phyloP scores from a whole-genome alignment of 176 grass and related monocot genomes.

The Guadua angustifolia region DNA sequence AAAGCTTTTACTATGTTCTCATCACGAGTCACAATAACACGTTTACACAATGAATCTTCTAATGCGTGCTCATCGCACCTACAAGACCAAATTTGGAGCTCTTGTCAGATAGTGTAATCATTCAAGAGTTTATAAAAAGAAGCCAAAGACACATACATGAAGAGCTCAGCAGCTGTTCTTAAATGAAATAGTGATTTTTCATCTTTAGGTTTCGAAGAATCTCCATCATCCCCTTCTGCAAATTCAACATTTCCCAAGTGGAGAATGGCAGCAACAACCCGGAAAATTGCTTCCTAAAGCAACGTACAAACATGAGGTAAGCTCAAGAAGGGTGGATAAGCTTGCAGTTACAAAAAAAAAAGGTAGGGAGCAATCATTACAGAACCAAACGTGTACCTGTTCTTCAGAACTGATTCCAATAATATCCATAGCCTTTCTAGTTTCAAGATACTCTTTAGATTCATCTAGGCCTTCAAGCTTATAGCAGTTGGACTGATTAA shows the following conservation, averaged over 20 bases:
- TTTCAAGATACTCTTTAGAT: constrained; percentile 93
- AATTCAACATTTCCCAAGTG: constrained; percentile 92
- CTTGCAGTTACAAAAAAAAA: constrained; percentile 31
- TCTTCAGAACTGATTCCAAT: constrained; percentile 81
- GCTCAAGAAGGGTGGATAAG: constrained; percentile 29
- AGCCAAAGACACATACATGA: constrained; percentile 61
- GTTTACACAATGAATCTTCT: constrained; percentile 89
- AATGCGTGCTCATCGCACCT: constrained; percentile 88
- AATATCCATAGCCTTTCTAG: constrained; percentile 95
- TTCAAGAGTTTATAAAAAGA: constrained; percentile 31
- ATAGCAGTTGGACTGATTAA: constrained; percentile 92
- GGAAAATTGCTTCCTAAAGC: constrained; percentile 89
- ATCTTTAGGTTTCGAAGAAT: constrained; percentile 93
- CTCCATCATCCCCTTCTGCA: constrained; percentile 76
- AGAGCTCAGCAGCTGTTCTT: constrained; percentile 79
- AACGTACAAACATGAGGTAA: constrained; percentile 42
- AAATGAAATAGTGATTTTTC: constrained; percentile 92
- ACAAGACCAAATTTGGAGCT: constrained; percentile 40
- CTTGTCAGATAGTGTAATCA: constrained; percentile 25
- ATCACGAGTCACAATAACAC: constrained; percentile 91
- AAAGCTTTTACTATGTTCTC: constrained; percentile 92
- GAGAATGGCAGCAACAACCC: constrained; percentile 89
- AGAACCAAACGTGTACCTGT: constrained; percentile 62
- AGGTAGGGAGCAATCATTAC: constrained; percentile 1
- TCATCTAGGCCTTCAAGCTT: constrained; percentile 91